A percentile compares a stretch with the other conserved stretches of the same genome.
Conservation (phyloP, 768 basidiomycete genomes). For the Trametopsis cervina region DNA sequence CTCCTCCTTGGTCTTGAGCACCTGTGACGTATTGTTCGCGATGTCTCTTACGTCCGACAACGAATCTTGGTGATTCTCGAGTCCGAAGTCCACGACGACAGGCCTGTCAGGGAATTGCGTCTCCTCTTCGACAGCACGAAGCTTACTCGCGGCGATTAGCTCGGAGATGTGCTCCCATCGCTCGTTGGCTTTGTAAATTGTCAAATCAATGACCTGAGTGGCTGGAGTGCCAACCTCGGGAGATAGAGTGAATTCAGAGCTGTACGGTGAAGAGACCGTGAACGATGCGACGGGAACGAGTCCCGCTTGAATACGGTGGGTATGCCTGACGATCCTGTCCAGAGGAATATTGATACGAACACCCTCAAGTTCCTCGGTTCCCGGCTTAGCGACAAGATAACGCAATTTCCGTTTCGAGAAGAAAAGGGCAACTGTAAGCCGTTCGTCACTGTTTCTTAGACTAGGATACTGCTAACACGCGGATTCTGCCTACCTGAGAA, state of each 20-base stretch:
- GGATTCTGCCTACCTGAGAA: slow-evolving; percentile 29
- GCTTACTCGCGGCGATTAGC: neutral
- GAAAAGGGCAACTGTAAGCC: slow-evolving; percentile 34
- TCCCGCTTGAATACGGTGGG: slow-evolving; percentile 14
- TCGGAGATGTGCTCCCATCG: neutral
- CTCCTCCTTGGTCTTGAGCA: slow-evolving; percentile 6
- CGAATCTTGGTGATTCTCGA: neutral
- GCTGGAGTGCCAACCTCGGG: neutral
- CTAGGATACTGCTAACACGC: neutral
- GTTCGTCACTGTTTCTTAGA: too few relatives aligned
- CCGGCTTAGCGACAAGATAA: slow-evolving; percentile 24
- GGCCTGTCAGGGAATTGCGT: neutral
- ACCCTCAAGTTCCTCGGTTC: slow-evolving; percentile 28
- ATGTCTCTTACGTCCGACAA: neutral
- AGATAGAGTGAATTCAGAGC: neutral
- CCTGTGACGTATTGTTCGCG: neutral
- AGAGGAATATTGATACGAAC: slow-evolving; percentile 43
- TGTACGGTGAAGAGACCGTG: slow-evolving; percentile 5
- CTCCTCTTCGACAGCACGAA: neutral
- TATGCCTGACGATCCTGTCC: slow-evolving; percentile 26
- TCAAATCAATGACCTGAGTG: slow-evolving; percentile 1
- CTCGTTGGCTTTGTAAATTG: slow-evolving; percentile 3
- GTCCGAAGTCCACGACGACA: slow-evolving; percentile 11
- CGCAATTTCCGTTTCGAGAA: slow-evolving; percentile 37
- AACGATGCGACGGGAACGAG: slow-evolving; percentile 16